Base-by-base conservation (phyloP, 768 basidiomycete species). In the Fomitopsis pulvina region DNA sequence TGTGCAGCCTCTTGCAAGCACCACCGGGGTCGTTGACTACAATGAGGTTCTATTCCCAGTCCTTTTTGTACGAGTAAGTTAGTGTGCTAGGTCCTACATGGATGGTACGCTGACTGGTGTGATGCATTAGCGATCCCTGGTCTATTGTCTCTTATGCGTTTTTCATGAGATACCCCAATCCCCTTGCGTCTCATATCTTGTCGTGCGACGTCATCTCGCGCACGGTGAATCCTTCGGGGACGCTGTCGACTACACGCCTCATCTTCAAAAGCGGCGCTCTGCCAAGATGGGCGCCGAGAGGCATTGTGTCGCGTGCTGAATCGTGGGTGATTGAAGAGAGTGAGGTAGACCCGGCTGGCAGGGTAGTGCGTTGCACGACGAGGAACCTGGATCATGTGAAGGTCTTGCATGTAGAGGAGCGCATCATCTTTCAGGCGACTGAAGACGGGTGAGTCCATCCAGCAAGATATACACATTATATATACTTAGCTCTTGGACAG, bases 141-240 rank as follows among this genome's bases (percentile, higher is more conserved):
- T 76, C 89, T 50, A 94, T 89, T 57, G 89, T 95, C 52, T 83
- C 94, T 18, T 76, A 95, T 55, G 94, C 94, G 11, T 96, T 87
- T 74, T 94, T 94, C 65, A 73, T 96, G 52, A 87, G 94, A 55
- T 98, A 96, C 68, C 94, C 94, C 3, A 97, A 96, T 64, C 92
- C 94, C 43, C 92, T 91, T 61, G 90, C 94, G 5, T 75, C 87
- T 30, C 94, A 98, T 70, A 86, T 98, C 66, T 70, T 94, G 57
- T 93, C 93, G 3, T 94, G 92, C 75, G 94, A 97, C 72, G 92
- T 97, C 61, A 82, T 98, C 56, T 87, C 89, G 47, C 87, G 94
- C 57, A 74, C 70, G 18, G 72, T 87, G 56, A 83, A 88, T 1
- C 74, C 83, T 11, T 68, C 76, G 2, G 92, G 92, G 34, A 78